Base-by-base conservation (phyloP, 495 filamentous ascomycete genomes). In the Terfezia claveryi region DNA sequence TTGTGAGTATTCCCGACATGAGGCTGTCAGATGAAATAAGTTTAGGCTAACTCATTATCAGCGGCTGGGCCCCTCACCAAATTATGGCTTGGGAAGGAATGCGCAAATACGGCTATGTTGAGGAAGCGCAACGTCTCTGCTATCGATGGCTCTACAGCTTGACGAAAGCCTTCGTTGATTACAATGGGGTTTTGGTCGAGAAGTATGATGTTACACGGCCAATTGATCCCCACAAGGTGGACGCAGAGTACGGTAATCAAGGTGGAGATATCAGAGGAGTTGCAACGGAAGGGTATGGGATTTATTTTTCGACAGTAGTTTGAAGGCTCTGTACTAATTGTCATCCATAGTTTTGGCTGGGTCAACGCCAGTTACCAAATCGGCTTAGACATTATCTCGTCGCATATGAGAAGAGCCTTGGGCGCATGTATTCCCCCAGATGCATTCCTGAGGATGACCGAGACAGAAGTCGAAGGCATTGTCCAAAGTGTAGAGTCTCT, bases 71-170 rank as follows among this genome's bases (percentile, higher is more conserved):
- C 17, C 91, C 91, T 10, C 91, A 98, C 73, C 91, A 98, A 71
- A 95, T 98, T 70, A 78, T 98, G 37, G 91, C 91, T 1, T 96
- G 92, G 91, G 85, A 81, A 0, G 92, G 85, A 7, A 72, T 98
- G 37, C 74, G 83, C 64, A 80, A 86, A 14, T 98, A 95, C 62
- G 86, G 88, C 17, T 96, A 91, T 62, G 75, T 83, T 44, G 81
- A 87, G 27, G 88, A 94, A 44, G 87, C 85, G 0, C 81, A 93
- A 68, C 73, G 87, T 23, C 68, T 98, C 41, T 81, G 84, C 0
- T 96, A 96, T 68, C 86, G 85, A 65, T 98, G 91, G 91, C 70
- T 94, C 23, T 92, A 86, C 67, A 96, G 95, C 89, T 83, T 94
- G 61, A 94, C 84, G 37, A 93, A 91, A 67, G 85, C 87, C 0